phyloP scores from a whole-genome alignment of 768 basidiomycete species.

The Mycena kentingensis region DNA sequence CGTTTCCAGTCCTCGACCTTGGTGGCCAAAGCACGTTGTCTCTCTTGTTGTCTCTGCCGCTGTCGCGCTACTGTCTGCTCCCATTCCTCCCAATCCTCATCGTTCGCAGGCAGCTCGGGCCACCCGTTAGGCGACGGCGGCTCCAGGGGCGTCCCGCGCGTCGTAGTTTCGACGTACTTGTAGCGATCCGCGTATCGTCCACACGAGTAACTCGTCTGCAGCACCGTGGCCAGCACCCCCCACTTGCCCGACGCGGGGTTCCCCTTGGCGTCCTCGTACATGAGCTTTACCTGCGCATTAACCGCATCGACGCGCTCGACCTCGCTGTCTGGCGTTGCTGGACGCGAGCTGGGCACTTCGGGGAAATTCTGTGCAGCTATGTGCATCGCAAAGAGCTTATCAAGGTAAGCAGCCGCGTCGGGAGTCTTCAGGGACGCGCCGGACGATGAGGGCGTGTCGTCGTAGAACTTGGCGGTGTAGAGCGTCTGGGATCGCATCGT shows the following conservation, averaged over 20 bases:
- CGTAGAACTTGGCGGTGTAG: constrained; percentile 20
- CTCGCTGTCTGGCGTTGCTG: constrained; percentile 1
- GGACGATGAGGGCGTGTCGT: constrained; percentile 16
- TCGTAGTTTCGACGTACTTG: constrained; percentile 31
- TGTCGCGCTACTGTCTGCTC: constrained; percentile 39
- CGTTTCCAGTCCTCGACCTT: constrained; percentile 21
- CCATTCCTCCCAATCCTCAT: constrained; percentile 51
- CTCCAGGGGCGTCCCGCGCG: constrained; percentile 25
- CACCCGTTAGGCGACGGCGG: constrained; percentile 27
- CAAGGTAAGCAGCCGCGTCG: constrained; percentile 7
- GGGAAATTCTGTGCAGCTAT: constrained; percentile 13
- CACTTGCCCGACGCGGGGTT: constrained; percentile 51
- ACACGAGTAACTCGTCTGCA: constrained; percentile 44
- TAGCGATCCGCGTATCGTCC: no score
- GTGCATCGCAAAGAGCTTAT: constrained; percentile 12
- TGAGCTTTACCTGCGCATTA: constrained; percentile 35
- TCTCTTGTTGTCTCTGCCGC: constrained; percentile 23
- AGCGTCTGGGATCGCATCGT: constrained; percentile 9
- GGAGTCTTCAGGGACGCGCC: constrained; percentile 7
- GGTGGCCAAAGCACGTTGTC: constrained; percentile 29
- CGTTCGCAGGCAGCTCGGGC: constrained; percentile 46
- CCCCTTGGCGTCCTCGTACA: constrained; percentile 36
- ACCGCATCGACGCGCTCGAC: constrained; percentile 31
- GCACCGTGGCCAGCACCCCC: constrained; percentile 41
- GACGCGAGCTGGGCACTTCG: constrained; percentile 14